Evolutionary conservation across 371 early-diverging fungal genomes (phyloP).

Genomic region (Mortierella polycephala): DNA sequence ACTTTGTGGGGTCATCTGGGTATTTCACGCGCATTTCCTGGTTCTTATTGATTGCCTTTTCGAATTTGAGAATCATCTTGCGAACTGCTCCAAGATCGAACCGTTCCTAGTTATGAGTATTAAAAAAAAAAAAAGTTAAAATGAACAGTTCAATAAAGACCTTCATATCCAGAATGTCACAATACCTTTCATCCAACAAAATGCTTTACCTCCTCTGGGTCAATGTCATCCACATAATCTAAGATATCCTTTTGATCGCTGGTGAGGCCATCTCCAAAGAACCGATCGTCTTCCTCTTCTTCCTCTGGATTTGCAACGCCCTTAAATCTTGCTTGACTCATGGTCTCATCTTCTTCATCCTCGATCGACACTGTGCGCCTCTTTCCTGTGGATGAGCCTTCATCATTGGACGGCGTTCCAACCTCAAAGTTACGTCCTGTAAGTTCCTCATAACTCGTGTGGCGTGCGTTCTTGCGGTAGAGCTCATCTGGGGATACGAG

Average conservation of each 20-base stretch:
- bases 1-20: conserved; percentile 79
- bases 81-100: conserved; percentile 75
- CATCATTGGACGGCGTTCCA: conserved; percentile 2
- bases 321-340: conserved; percentile 7
- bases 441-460: conserved; percentile 53
- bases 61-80: conserved; percentile 82
- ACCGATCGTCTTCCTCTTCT: conserved; percentile 81
- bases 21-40: conserved; percentile 88
- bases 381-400: conserved; percentile 22
- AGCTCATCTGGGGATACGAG: conserved; percentile 44
- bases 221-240: conserved; percentile 86
- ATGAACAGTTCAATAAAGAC: background rate
- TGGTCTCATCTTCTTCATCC: conserved; percentile 59
- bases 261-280: conserved; percentile 88
- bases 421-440: conserved; percentile 47
- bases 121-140: background rate
- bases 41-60: conserved; percentile 88
- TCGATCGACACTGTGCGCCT: conserved; percentile 54
- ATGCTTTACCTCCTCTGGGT: conserved; percentile 71
- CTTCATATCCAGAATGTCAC: background rate
- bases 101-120: conserved; percentile 55
- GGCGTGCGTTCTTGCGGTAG: conserved; percentile 45
- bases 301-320: conserved; percentile 53
- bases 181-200: background rate
- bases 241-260: conserved; percentile 80